Conservation (phyloP, 1,284 basidiomycete species). For the Porodaedalea pini region DNA sequence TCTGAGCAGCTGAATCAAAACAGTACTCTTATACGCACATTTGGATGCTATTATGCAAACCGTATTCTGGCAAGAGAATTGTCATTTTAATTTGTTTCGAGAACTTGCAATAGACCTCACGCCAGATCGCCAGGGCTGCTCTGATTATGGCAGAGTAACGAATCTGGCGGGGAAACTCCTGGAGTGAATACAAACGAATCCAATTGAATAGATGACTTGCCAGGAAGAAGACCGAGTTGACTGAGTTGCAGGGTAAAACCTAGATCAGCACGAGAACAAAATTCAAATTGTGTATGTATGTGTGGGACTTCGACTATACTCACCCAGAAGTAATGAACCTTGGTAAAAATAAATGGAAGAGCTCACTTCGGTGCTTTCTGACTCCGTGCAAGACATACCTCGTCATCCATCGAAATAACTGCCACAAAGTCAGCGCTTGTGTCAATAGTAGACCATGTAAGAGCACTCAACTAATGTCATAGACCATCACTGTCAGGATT, state of each 20-base stretch:
- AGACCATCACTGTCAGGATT: neutral
- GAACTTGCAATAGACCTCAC: too few species aligned
- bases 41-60: too few species aligned
- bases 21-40: too few species aligned
- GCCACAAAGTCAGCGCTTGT: neutral
- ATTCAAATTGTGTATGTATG: too few species aligned
- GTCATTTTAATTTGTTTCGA: too few species aligned
- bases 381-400: neutral
- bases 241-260: neutral
- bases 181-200: neutral
- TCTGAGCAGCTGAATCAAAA: too few species aligned
- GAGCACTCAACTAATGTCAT: constrained; percentile 1
- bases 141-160: neutral
- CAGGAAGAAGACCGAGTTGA: neutral
- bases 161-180: neutral
- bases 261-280: neutral
- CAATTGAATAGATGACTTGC: neutral
- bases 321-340: neutral
- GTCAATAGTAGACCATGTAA: neutral
- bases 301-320: neutral
- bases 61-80: too few species aligned
- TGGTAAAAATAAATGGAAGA: too few species aligned
- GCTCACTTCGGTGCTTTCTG: neutral
- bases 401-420: neutral
- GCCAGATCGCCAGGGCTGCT: neutral